phyloP scores from a whole-genome alignment of 192 early-diverging fungal species.

The Coemansia sp. region DNA sequence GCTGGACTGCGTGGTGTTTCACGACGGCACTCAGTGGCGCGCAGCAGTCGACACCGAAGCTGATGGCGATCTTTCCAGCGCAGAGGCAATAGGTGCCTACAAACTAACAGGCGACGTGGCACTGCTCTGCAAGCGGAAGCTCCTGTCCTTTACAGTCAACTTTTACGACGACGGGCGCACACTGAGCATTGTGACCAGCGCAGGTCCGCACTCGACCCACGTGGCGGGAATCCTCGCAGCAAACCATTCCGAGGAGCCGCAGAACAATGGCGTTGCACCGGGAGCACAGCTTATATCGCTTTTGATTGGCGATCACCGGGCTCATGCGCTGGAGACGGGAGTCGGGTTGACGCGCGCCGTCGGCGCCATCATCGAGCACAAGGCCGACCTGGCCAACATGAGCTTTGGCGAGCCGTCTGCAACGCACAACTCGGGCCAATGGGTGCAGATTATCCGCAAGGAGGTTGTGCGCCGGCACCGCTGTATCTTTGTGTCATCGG shows the following conservation, averaged over 20 bases:
- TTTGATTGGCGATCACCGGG: slow-evolving; percentile 85
- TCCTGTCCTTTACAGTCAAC: slow-evolving; percentile 89
- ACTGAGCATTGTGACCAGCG: slow-evolving; percentile 79
- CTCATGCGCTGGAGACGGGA: slow-evolving; percentile 81
- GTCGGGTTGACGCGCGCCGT: slow-evolving; percentile 79
- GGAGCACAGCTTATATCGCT: slow-evolving; percentile 94
- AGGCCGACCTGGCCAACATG: slow-evolving; percentile 79
- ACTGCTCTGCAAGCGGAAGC: slow-evolving; percentile 72
- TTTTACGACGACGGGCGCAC: slow-evolving; percentile 83
- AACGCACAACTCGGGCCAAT: slow-evolving; percentile 73
- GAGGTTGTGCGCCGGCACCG: slow-evolving; percentile 83
- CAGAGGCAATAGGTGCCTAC: slow-evolving; percentile 71
- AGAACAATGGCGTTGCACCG: slow-evolving; percentile 88
- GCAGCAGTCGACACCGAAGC: slow-evolving; percentile 77
- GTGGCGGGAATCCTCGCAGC: slow-evolving; percentile 93
- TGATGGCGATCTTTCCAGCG: slow-evolving; percentile 70
- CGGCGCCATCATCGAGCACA: slow-evolving; percentile 66
- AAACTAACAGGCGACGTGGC: slow-evolving; percentile 68
- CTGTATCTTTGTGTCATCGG: slow-evolving; percentile 83
- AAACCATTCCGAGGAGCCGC: slow-evolving; percentile 80
- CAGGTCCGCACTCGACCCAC: slow-evolving; percentile 89
- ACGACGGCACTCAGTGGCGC: slow-evolving; percentile 88
- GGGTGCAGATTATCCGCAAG: slow-evolving; percentile 74
- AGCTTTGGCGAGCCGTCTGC: slow-evolving; percentile 83
- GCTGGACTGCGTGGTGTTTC: slow-evolving; percentile 81